These are phyloP conservation scores for Populus simonii DNA, from an alignment of 345 rosid species.

Conservation along the genomic window DNA sequence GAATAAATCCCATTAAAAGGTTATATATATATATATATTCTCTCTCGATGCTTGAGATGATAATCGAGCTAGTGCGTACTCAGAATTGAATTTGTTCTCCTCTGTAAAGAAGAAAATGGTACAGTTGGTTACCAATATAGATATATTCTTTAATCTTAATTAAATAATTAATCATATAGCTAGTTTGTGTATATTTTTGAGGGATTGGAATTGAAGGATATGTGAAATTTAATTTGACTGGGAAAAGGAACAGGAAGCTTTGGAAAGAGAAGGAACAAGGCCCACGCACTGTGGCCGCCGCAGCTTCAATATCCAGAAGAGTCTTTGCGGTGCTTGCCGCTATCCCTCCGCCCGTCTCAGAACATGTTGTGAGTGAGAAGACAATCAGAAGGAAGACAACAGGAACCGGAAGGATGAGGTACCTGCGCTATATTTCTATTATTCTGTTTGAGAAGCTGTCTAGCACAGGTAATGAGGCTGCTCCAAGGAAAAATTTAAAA, in stretches of 20 bases:
- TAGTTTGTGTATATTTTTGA: too few relatives aligned
- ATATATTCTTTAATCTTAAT: too few relatives aligned
- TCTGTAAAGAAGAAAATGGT: too few relatives aligned
- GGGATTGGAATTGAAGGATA: too few relatives aligned
- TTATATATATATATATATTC: too few relatives aligned
- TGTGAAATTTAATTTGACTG: not conserved
- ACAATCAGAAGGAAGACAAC: constrained; percentile 23
- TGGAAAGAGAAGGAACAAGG: constrained; percentile 25
- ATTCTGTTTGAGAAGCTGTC: not conserved
- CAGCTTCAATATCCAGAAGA: constrained; percentile 23
- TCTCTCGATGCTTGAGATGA: too few relatives aligned
- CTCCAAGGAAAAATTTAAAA: constrained; percentile 12
- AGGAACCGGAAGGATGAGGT: constrained; percentile 29
- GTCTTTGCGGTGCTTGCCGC: constrained; percentile 11
- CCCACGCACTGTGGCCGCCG: constrained; percentile 23
- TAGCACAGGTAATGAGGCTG: not conserved
- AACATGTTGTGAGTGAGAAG: constrained; percentile 19
- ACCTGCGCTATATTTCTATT: constrained; percentile 16
- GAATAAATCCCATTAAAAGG: too few relatives aligned
- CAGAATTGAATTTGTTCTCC: too few relatives aligned
- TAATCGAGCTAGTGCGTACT: too few relatives aligned
- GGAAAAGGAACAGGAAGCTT: constrained; percentile 15
- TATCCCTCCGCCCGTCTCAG: constrained; percentile 12
- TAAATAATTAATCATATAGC: too few relatives aligned
- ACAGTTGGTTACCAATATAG: too few relatives aligned